These are phyloP conservation scores for Wickerhamiella spandovensis DNA, from an alignment of 805 yeast genomes.

Conservation along the genomic window DNA sequence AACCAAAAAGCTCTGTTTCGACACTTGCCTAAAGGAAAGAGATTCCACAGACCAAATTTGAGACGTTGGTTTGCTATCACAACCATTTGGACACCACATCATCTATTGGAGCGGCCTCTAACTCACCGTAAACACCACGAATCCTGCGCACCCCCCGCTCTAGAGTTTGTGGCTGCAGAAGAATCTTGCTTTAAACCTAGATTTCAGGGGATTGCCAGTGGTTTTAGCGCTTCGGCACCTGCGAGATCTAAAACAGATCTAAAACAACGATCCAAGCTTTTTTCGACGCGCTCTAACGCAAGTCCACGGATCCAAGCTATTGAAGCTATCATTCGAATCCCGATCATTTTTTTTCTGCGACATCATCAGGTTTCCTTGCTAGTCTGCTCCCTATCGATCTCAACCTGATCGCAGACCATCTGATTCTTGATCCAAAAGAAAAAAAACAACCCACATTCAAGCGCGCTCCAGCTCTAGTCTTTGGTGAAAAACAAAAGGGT, in stretches of 20 bases:
- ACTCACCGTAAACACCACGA: too few species aligned
- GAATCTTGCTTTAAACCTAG: background rate
- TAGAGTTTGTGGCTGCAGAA: background rate
- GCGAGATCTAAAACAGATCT: background rate
- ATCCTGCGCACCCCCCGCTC: background rate
- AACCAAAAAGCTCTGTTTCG: background rate
- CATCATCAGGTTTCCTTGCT: background rate
- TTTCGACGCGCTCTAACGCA: background rate
- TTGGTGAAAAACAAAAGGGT: background rate
- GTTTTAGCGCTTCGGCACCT: background rate
- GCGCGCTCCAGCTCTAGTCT: background rate
- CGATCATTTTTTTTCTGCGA: background rate
- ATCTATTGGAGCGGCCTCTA: background rate
- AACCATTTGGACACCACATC: background rate
- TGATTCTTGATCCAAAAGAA: background rate
- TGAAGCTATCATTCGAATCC: background rate
- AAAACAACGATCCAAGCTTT: background rate
- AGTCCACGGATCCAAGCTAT: background rate
- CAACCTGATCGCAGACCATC: too few species aligned
- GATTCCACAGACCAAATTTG: background rate
- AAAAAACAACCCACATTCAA: background rate
- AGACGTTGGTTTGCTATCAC: background rate
- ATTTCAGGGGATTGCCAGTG: background rate
- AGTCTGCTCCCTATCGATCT: too few species aligned
- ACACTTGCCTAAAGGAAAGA: background rate